Evolutionary conservation across 2,329 filamentous ascomycete genomes (phyloP), one percentile per base, ranked within the genome.

Genomic region (Aspergillus transmontanensis): DNA sequence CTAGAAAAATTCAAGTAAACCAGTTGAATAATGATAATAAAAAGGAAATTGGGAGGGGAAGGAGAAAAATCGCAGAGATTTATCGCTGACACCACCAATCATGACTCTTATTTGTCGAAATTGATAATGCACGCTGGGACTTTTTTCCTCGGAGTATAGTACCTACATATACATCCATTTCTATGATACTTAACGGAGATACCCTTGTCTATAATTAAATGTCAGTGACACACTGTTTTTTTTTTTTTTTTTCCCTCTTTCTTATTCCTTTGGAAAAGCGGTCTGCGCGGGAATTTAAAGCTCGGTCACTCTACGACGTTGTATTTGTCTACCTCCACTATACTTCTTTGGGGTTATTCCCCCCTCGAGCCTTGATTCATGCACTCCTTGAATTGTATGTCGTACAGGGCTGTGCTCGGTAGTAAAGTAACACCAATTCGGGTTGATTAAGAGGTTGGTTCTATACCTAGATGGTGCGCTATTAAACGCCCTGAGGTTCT

Each of bases 211-310:
- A 61, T 61, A 46, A 43, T 59, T 41, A 53, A 60, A 45, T n/a
- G 36, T 51, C 46, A 56, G 48, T 54, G 50, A 21, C 50, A 59
- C 60, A 62, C 14, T 4, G 9, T n/a, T 19, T 19, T n/a, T 4
- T 10, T 28, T 4, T 41, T 19, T n/a, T 41, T 19, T n/a, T 4
- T 10, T 28, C 1, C 4, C 4, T 26, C 4, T 26, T 26, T 26
- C 26, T 28, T 28, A 28, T 6, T 28, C 6, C 26, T 6, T 48
- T 19, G 21, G 67, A 68, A 58, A 66, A 67, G 67, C 67, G 67
- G 67, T 67, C 67, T 68, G 64, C 64, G 61, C 67, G 60, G 63
- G 58, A 61, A 34, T 16, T 62, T 46, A 28, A 58, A 58, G 62
- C 62, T 64, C 50, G 56, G 36, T 50, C 30, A 21, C 45, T 43